Percentiles rank a stretch among this genome's conserved stretches.
These are phyloP conservation scores for Penicillium corylophilum DNA, from an alignment of 2,329 filamentous ascomycete genomes.

Conservation along the genomic window DNA sequence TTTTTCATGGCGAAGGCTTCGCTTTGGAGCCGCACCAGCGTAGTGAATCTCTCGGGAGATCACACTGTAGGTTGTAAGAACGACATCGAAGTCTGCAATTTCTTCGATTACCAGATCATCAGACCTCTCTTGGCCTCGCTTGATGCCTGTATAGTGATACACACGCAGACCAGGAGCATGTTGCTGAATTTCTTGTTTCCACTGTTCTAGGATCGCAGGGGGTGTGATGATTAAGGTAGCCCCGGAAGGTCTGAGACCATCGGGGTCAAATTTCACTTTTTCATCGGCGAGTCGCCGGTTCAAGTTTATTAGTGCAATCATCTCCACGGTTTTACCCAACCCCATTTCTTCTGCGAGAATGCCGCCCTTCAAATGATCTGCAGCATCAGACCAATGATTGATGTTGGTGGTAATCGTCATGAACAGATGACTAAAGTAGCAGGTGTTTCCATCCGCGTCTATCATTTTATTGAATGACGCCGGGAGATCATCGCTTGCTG, in stretches of 20 bases:
- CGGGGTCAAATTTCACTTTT: slow-evolving; percentile 17
- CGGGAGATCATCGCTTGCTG: slow-evolving; percentile 26
- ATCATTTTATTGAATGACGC: slow-evolving; percentile 38
- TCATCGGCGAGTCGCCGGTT: slow-evolving; percentile 32
- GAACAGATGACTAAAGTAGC: slow-evolving; percentile 44
- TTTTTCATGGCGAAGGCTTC: slow-evolving; percentile 64
- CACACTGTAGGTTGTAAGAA: slow-evolving; percentile 65
- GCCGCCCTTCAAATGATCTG: slow-evolving; percentile 39
- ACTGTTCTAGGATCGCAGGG: slow-evolving; percentile 61
- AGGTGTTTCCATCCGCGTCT: slow-evolving; percentile 40
- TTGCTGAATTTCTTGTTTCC: slow-evolving; percentile 58
- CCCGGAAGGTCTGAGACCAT: slow-evolving; percentile 42
- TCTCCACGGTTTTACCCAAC: slow-evolving; percentile 51
- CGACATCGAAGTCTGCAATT: slow-evolving; percentile 54
- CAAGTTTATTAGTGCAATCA: slow-evolving; percentile 47
- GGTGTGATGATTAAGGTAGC: slow-evolving; percentile 65
- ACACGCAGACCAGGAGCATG: slow-evolving; percentile 60
- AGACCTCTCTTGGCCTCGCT: slow-evolving; percentile 32
- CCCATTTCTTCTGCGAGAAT: slow-evolving; percentile 54
- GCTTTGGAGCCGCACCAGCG: slow-evolving; percentile 66
- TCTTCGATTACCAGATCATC: slow-evolving; percentile 47
- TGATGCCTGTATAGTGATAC: slow-evolving; percentile 58
- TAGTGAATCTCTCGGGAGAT: slow-evolving; percentile 80
- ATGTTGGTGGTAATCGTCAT: slow-evolving; percentile 41
- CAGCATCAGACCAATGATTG: slow-evolving; percentile 33